Conservation (phyloP, 331 rosid genomes). For the Arachis monticola region DNA sequence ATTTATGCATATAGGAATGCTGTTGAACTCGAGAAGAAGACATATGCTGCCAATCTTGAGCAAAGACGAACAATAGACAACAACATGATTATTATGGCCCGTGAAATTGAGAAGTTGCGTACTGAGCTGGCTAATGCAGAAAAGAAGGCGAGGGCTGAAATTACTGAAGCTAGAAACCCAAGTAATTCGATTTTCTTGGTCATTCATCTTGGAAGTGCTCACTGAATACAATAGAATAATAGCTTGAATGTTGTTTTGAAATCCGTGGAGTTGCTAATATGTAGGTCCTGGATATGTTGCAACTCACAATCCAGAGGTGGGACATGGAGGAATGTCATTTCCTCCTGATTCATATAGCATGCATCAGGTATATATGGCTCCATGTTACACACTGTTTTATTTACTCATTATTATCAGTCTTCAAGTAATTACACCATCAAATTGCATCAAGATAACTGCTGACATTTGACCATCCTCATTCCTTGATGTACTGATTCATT, state of each 20-base stretch:
- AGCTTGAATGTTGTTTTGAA: conserved; percentile 10
- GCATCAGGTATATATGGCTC: conserved; percentile 56
- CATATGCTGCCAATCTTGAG: conserved; percentile 63
- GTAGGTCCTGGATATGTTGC: conserved; percentile 65
- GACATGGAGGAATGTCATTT: conserved; percentile 55
- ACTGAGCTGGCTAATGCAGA: conserved; percentile 83
- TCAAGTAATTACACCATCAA: neutral
- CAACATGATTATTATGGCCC: conserved; percentile 61
- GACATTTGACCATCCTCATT: conserved; percentile 4
- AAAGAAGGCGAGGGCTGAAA: conserved; percentile 73
- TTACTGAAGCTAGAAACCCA: conserved; percentile 65
- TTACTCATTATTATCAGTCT: conserved; percentile 14
- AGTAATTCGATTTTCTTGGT: conserved; percentile 46
- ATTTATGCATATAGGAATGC: conserved; percentile 65
- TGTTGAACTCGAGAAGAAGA: conserved; percentile 80
- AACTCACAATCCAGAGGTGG: conserved; percentile 57
- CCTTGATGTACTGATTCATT: neutral
- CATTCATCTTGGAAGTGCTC: conserved; percentile 28
- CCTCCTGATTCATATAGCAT: conserved; percentile 59
- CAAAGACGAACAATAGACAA: conserved; percentile 67
- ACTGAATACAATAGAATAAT: conserved; percentile 9
- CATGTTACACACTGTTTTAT: conserved; percentile 6
- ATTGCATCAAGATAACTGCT: neutral
- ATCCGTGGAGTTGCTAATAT: conserved; percentile 28
- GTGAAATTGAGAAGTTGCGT: conserved; percentile 70